A percentile compares a stretch with the other conserved stretches of the same genome.
Conservation (phyloP, 352 stramenopile genomes). For the Lagenidium sp. region DNA sequence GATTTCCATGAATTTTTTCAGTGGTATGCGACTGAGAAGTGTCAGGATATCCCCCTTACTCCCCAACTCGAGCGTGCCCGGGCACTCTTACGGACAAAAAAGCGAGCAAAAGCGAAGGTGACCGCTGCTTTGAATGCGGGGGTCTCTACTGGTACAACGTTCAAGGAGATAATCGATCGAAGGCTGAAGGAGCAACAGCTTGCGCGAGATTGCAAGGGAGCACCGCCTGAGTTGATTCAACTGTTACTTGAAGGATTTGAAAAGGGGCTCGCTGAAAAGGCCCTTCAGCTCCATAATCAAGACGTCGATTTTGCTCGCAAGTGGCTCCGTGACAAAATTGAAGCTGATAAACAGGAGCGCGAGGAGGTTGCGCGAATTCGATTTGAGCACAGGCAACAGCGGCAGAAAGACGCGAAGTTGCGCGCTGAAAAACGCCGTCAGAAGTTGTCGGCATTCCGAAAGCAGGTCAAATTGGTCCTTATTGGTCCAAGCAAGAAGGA, state of each 20-base stretch:
- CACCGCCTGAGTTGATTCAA: conserved; percentile 21
- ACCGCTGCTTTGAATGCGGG: conserved; percentile 10
- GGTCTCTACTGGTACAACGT: conserved; percentile 3
- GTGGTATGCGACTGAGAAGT: conserved; percentile 40
- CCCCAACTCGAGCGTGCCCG: conserved; percentile 22
- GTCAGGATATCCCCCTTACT: conserved; percentile 27
- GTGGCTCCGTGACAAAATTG: conserved; percentile 19
- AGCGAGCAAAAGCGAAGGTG: conserved; percentile 16
- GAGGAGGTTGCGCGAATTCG: background rate
- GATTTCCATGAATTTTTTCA: conserved; percentile 42
- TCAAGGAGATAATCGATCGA: conserved; percentile 16
- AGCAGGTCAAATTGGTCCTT: conserved; percentile 14
- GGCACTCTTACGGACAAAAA: conserved; percentile 20
- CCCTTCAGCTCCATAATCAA: conserved; percentile 21
- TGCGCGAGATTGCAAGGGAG: conserved; percentile 17
- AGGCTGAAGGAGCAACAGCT: conserved; percentile 19
- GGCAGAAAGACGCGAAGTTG: conserved; percentile 4
- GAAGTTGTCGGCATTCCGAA: conserved; percentile 9
- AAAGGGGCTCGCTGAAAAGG: conserved; percentile 27
- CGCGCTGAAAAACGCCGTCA: conserved; percentile 15
- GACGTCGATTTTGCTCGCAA: conserved; percentile 18
- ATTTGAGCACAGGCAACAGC: conserved; percentile 5
- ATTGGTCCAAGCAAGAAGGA: conserved; percentile 19
- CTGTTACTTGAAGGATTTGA: conserved; percentile 25
- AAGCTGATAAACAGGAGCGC: conserved; percentile 14